Evolutionary conservation across 345 rosid species (phyloP).

Genomic region (Melastoma malabathricum): DNA sequence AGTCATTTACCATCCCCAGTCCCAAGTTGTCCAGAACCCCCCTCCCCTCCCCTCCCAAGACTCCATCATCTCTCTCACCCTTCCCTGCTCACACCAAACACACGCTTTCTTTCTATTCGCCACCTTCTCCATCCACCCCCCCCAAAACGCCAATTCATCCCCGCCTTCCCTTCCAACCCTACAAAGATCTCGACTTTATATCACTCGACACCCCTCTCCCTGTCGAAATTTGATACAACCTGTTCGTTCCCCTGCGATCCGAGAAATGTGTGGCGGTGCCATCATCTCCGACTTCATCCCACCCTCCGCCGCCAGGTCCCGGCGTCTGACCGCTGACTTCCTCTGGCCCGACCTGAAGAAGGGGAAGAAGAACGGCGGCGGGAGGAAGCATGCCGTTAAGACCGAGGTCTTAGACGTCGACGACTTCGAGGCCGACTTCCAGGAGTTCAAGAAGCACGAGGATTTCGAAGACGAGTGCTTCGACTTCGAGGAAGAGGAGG

Average conservation of each 20-base stretch:
- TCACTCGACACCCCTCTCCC: too few species aligned
- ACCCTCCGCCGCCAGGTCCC: conserved; percentile 17
- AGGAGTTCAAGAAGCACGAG: conserved; percentile 42
- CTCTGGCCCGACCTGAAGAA: conserved; percentile 75
- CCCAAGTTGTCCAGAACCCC: too few species aligned
- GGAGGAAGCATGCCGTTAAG: background rate
- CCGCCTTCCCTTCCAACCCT: too few species aligned
- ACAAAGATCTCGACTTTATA: too few species aligned
- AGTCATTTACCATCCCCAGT: too few species aligned
- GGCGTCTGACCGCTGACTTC: conserved; percentile 42
- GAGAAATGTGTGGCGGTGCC: conserved; percentile 96
- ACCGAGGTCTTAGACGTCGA: conserved; percentile 25
- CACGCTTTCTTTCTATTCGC: too few species aligned
- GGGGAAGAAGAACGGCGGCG: conserved; percentile 12
- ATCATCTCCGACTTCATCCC: conserved; percentile 69
- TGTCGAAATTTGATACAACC: too few species aligned
- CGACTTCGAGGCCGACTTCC: conserved; percentile 90
- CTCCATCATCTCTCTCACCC: too few species aligned
- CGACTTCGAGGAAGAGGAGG: conserved; percentile 35
- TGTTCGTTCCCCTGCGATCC: background rate
- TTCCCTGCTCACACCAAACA: too few species aligned
- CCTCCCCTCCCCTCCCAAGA: too few species aligned
- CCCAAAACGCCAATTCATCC: too few species aligned
- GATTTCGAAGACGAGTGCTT: conserved; percentile 37
- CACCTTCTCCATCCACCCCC: too few species aligned